A percentile compares a stretch with the other conserved stretches of the same genome.
These are phyloP conservation scores for Albugo candida DNA, from an alignment of 352 stramenopile species.

Conservation along the genomic window DNA sequence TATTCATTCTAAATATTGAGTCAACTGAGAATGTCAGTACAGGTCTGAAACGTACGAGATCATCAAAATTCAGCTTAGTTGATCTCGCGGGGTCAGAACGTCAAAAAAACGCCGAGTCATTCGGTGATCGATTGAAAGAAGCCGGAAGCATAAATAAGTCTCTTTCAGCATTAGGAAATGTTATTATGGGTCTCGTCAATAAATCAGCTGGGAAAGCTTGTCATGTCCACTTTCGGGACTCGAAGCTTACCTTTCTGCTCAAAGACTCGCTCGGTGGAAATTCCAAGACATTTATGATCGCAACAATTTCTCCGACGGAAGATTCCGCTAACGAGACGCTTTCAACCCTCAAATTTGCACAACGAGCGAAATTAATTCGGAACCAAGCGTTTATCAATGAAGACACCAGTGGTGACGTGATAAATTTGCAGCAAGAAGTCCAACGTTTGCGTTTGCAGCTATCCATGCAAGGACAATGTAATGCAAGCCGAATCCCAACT, in stretches of 20 bases:
- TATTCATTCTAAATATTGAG: slow-evolving; percentile 69
- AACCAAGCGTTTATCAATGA: slow-evolving; percentile 76
- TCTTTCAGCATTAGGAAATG: slow-evolving; percentile 88
- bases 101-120: slow-evolving; percentile 90
- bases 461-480: slow-evolving; percentile 18
- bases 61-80: slow-evolving; percentile 92
- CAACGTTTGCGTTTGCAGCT: slow-evolving; percentile 31
- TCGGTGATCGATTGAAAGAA: slow-evolving; percentile 90
- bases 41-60: slow-evolving; percentile 40
- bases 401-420: slow-evolving; percentile 37
- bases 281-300: slow-evolving; percentile 77
- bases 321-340: slow-evolving; percentile 73
- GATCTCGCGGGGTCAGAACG: slow-evolving; percentile 96
- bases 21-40: slow-evolving; percentile 30
- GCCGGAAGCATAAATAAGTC: slow-evolving; percentile 93
- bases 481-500: too few relatives aligned
- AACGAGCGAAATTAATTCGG: slow-evolving; percentile 68
- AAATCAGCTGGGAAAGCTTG: slow-evolving; percentile 58
- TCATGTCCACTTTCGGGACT: slow-evolving; percentile 72
- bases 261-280: slow-evolving; percentile 74
- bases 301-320: slow-evolving; percentile 61
- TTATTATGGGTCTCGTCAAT: slow-evolving; percentile 83
- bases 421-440: slow-evolving; percentile 57
- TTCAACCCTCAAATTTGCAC: slow-evolving; percentile 71
- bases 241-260: slow-evolving; percentile 68